These are phyloP conservation scores for Ophiostoma novo-ulmi DNA, from an alignment of 2,329 filamentous ascomycete genomes.

Conservation along the genomic window DNA sequence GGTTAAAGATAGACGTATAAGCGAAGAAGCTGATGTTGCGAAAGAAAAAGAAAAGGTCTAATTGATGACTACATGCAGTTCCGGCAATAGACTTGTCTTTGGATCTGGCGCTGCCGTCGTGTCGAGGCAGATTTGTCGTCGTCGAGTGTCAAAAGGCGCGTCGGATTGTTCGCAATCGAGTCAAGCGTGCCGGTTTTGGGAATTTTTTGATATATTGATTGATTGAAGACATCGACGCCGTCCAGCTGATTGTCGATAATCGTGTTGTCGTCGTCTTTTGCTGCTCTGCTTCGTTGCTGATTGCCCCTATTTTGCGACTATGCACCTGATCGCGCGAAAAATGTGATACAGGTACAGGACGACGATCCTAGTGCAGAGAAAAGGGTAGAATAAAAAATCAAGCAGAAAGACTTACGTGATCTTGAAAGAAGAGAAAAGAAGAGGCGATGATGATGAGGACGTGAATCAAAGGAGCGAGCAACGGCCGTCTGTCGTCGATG, in stretches of 20 bases:
- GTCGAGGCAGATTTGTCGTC: neutral
- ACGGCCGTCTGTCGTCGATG: conserved; percentile 12
- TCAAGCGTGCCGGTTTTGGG: neutral
- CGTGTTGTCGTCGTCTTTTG: neutral
- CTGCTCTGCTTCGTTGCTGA: neutral
- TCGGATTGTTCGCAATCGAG: conserved; percentile 4
- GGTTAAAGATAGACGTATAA: too few species aligned
- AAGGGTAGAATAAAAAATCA: neutral
- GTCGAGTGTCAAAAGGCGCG: neutral
- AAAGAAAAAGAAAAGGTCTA: neutral
- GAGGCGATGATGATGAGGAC: neutral
- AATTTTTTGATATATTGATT: neutral
- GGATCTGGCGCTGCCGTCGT: neutral
- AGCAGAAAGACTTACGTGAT: neutral
- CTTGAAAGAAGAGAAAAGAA: neutral
- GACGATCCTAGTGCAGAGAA: neutral
- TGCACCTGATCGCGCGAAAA: neutral
- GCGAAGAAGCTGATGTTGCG: neutral
- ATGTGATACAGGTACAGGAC: conserved; percentile 11
- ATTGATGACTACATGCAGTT: neutral
- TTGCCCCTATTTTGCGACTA: conserved; percentile 10
- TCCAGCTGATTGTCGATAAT: neutral
- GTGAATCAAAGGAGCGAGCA: neutral
- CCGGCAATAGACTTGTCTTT: neutral
- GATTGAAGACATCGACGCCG: neutral